These are phyloP conservation scores for Trichosanthes cucumerina DNA, from an alignment of 306 rosid species.

Conservation along the genomic window DNA sequence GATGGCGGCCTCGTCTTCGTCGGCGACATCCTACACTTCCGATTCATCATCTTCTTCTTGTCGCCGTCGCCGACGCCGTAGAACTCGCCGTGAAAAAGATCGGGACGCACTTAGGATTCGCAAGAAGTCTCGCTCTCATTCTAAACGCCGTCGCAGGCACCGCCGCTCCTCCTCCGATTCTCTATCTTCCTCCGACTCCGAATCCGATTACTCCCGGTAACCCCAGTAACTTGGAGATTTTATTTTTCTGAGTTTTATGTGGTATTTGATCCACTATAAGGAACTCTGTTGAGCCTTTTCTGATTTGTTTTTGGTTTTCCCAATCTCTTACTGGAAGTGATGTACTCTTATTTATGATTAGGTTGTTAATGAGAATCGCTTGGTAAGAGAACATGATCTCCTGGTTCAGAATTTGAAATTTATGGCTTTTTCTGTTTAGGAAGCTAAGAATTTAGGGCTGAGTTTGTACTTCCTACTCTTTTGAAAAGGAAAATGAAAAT, in stretches of 20 bases:
- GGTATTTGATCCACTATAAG: neutral
- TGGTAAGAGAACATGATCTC: neutral
- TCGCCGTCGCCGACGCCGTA: slow-evolving; percentile 41
- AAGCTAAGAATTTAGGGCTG: neutral
- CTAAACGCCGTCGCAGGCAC: slow-evolving; percentile 68
- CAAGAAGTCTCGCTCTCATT: slow-evolving; percentile 50
- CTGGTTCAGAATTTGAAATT: neutral
- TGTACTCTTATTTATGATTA: neutral
- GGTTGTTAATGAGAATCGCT: neutral
- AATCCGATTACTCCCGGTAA: slow-evolving; percentile 55
- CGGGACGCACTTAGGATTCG: slow-evolving; percentile 48
- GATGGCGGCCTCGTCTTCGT: slow-evolving; percentile 49
- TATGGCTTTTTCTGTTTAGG: neutral
- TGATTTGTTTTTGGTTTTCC: neutral
- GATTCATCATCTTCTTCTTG: slow-evolving; percentile 29
- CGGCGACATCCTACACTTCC: slow-evolving; percentile 16
- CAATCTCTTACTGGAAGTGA: neutral
- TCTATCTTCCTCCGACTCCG: slow-evolving; percentile 32
- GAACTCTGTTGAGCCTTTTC: neutral
- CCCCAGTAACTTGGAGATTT: neutral
- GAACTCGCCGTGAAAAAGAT: slow-evolving; percentile 30
- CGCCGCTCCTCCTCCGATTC: slow-evolving; percentile 47
- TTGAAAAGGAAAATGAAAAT: neutral
- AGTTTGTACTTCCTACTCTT: neutral
- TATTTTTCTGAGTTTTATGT: neutral